These are phyloP conservation scores for Nitzschia sp. DNA, from an alignment of 108 stramenopile species.

Conservation along the genomic window DNA sequence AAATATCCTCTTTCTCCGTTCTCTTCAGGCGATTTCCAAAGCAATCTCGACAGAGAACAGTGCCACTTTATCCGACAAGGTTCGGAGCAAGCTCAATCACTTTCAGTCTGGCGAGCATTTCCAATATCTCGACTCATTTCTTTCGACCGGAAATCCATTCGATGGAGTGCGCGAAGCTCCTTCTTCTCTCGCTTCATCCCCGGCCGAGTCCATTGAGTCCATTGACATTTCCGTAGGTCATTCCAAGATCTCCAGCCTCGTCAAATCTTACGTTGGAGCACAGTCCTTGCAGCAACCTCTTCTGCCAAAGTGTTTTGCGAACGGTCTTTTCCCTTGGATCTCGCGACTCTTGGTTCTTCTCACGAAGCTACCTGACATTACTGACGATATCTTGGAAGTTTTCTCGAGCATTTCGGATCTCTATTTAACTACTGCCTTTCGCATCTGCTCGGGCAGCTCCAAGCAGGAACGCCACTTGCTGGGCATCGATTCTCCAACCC, in stretches of 20 bases:
- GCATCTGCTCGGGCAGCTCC: constrained; percentile 59
- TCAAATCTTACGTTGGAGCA: not conserved
- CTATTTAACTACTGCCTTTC: constrained; percentile 79
- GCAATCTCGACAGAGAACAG: too few relatives aligned
- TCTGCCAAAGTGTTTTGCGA: constrained; percentile 11
- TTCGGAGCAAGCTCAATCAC: too few relatives aligned
- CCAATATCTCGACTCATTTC: too few relatives aligned
- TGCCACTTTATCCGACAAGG: too few relatives aligned
- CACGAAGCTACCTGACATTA: constrained; percentile 54
- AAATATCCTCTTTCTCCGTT: too few relatives aligned
- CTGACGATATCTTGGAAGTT: constrained; percentile 45
- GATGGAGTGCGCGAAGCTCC: too few relatives aligned
- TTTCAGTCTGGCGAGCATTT: too few relatives aligned
- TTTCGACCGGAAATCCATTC: too few relatives aligned
- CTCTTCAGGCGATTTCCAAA: too few relatives aligned
- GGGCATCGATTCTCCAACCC: constrained; percentile 29
- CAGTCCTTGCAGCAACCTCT: not conserved
- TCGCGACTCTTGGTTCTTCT: constrained; percentile 46
- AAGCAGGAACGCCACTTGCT: constrained; percentile 64
- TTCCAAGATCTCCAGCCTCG: not conserved
- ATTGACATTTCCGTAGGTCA: not conserved
- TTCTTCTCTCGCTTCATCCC: too few relatives aligned
- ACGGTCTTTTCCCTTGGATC: constrained; percentile 60
- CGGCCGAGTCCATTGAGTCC: too few relatives aligned
- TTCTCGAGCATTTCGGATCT: constrained; percentile 67